Evolutionary conservation across 139 green algal genomes (phyloP), one percentile per base, ranked within the genome.

Genomic region (Chlorella sp.): DNA sequence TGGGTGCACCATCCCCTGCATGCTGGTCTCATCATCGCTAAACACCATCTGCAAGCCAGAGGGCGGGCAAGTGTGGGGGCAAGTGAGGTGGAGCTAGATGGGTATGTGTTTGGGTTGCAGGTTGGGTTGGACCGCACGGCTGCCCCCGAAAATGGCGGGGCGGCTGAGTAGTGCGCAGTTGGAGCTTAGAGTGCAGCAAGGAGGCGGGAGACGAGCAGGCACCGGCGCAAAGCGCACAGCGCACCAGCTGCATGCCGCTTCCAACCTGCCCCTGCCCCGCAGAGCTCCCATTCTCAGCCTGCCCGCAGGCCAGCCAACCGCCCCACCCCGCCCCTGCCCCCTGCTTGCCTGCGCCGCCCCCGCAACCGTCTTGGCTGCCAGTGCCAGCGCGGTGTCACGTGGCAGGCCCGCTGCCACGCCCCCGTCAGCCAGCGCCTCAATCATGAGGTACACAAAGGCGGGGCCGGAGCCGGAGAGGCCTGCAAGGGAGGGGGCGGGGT

Each of bases 391-490:
- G 21, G 95, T 94, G 81, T 96, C 93, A 21, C 96, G 91, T 9
- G 96, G 95, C 48, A 98, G 91, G 1, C 96, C 96, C 57, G 95
- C 95, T 14, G 78, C 83, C 7, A 98, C 96, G 18, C 94, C 96
- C 30, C 96, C 96, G 85, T 98, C 96, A 0, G 96, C 93, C 89
- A 98, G 87, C 14, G 96, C 96, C 78, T 98, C 96, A 34, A 99
- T 99, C 66, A 97, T 91, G 1, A 99, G 86, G 93, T 98, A 99
- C 5, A 99, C 90, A 88, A 99, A 99, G 5, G 98, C 98, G 18
- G 98, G 98, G 0, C 98, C 98, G 39, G 92, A 97, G 75, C 98
- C 98, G 81, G 90, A 97, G 9, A 99, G 92, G 21, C 85, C 71
- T 89, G 85, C 42, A 34, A 36, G 42, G 21, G 24, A 39, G 22